A percentile compares a stretch with the other conserved stretches of the same genome.
These are phyloP conservation scores for Fusarium denticulatum DNA, from an alignment of 2,329 filamentous ascomycete genomes.

Conservation along the genomic window DNA sequence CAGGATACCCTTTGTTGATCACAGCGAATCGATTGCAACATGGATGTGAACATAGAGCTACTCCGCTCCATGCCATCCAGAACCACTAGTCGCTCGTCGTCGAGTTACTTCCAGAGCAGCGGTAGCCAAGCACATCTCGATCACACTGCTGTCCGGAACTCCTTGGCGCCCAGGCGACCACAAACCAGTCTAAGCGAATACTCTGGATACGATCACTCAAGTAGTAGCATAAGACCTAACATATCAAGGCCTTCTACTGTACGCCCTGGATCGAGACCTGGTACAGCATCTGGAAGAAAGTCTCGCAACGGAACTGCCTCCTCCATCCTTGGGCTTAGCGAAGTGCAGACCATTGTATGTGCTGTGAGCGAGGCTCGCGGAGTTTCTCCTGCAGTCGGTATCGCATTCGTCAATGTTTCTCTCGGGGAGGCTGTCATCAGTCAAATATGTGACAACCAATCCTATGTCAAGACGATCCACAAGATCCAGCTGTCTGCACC, in stretches of 20 bases:
- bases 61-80: constrained; percentile 9
- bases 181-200: constrained; percentile 11
- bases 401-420: constrained; percentile 87
- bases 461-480: constrained; percentile 87
- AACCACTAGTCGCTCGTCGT: constrained; percentile 23
- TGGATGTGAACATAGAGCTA: background rate
- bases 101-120: constrained; percentile 39
- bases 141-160: background rate
- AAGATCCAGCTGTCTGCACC: constrained; percentile 86
- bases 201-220: constrained; percentile 21
- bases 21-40: background rate
- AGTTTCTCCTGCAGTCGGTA: constrained; percentile 82
- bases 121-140: background rate
- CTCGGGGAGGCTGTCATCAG: constrained; percentile 86
- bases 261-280: constrained; percentile 44
- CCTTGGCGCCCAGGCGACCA: background rate
- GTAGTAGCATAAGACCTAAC: constrained; percentile 24
- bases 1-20: background rate
- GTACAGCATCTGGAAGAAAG: constrained; percentile 57
- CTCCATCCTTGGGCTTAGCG: constrained; percentile 56
- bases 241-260: constrained; percentile 36
- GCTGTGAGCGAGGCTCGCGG: constrained; percentile 90
- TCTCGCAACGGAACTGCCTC: constrained; percentile 53
- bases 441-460: constrained; percentile 93
- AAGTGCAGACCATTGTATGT: constrained; percentile 81